Evolutionary conservation across 805 yeast species (phyloP).

Genomic region (Dipodascopsis uninucleata): DNA sequence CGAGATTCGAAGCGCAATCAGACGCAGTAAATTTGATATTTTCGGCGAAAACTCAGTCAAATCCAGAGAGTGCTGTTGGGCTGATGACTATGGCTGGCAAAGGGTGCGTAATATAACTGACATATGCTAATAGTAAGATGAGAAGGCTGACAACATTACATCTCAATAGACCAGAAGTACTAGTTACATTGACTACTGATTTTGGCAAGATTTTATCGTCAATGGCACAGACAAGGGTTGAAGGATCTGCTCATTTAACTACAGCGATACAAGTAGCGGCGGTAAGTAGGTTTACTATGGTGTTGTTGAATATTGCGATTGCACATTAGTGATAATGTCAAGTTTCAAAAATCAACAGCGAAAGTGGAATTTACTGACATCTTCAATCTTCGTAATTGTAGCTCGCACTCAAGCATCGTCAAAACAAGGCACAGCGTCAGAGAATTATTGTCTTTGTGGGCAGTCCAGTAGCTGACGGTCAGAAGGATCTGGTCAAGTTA

Average conservation of each 20-base stretch:
- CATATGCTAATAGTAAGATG: conserved; percentile 1
- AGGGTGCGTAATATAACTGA: conserved; percentile 30
- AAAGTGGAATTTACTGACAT: too few relatives aligned
- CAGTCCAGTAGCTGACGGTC: conserved; percentile 68
- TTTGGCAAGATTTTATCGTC: conserved; percentile 83
- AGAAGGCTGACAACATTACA: conserved; percentile 15
- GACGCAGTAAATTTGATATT: conserved; percentile 86
- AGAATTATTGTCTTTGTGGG: conserved; percentile 88
- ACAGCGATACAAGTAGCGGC: conserved; percentile 92
- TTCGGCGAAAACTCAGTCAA: conserved; percentile 76
- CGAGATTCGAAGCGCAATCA: conserved; percentile 86
- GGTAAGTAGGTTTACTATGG: conserved; percentile 17
- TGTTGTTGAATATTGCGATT: neutral
- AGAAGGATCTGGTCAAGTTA: conserved; percentile 69
- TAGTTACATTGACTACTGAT: conserved; percentile 81
- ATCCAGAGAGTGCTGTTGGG: conserved; percentile 94
- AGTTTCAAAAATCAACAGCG: too few relatives aligned
- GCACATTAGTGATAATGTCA: neutral
- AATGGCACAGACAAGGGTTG: conserved; percentile 67
- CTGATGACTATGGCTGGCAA: conserved; percentile 82
- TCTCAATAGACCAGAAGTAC: conserved; percentile 71
- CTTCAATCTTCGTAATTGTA: too few relatives aligned
- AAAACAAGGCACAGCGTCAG: conserved; percentile 86
- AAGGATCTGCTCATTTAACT: conserved; percentile 64
- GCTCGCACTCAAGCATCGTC: conserved; percentile 92